Evolutionary conservation across 148 eudicot species (phyloP), one percentile per base, ranked within the genome.

Genomic region (Linanthus parryae): DNA sequence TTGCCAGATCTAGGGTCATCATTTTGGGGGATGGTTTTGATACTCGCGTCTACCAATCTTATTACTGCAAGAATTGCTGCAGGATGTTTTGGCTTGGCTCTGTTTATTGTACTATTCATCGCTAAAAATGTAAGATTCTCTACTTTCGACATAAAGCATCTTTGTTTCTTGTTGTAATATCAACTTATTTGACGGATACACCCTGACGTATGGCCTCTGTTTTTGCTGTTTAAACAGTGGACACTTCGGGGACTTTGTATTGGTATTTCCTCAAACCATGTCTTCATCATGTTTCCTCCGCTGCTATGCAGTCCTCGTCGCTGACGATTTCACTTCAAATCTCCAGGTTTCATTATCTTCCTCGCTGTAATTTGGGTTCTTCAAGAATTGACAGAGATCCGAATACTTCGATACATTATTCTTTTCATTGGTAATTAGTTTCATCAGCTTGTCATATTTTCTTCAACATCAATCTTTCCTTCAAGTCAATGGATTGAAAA

Each of bases 181-280:
- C n/a, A n/a, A n/a, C n/a, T n/a, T n/a, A n/a, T n/a, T n/a, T n/a
- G n/a, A n/a, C n/a, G n/a, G n/a, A n/a, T n/a, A n/a, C n/a, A n/a
- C n/a, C n/a, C n/a, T n/a, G n/a, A n/a, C n/a, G n/a, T n/a, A n/a
- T n/a, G n/a, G n/a, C 48, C n/a, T 52, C 36, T 7, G 7, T 48
- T 31, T 30, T 34, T 61, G 34, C 16, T 13, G 25, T 8, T 51
- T 6, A 17, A 66, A 68, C 77, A 91, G 98, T 91, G 98, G 98
- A 91, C 98, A 20, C 94, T 91, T 35, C 86, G 98, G 56, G 89
- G 95, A 44, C 83, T 91, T 64, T 91, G 98, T 54, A 80, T 91
- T 20, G 95, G 98, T 86, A 57, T 61, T 80, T 54, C 16, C 37
- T 50, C 52, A 22, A 38, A 48, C 20, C 34, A 49, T 51, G 27